These are phyloP conservation scores for Omphalotus olearius DNA, from an alignment of 1,284 basidiomycete species.

Conservation along the genomic window DNA sequence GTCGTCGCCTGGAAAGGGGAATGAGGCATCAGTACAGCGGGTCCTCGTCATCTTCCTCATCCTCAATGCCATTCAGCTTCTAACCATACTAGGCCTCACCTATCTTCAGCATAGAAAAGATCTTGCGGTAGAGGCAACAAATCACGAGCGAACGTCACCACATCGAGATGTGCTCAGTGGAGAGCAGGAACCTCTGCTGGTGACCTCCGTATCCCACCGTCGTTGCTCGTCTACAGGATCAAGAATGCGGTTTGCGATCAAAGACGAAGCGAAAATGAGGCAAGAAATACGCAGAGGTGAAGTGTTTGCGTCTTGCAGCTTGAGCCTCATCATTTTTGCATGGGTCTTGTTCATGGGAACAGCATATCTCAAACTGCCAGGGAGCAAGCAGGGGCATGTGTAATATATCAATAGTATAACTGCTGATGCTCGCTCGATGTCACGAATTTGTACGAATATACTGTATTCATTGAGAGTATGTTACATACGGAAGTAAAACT, in stretches of 20 bases:
- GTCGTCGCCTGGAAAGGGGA: slow-evolving; percentile 13
- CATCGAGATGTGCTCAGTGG: slow-evolving; percentile 11
- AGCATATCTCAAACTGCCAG: slow-evolving; percentile 54
- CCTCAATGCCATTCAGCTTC: slow-evolving; percentile 57
- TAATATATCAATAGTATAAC: no score
- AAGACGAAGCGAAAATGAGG: slow-evolving; percentile 25
- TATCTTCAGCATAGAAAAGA: slow-evolving; percentile 38
- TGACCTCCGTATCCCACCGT: slow-evolving; percentile 7
- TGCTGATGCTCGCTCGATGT: no score
- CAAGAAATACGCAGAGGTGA: slow-evolving; percentile 45
- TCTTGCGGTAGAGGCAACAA: slow-evolving; percentile 17
- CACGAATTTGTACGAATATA: no score
- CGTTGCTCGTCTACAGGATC: slow-evolving; percentile 17
- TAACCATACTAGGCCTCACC: slow-evolving; percentile 45
- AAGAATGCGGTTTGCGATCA: slow-evolving; percentile 13
- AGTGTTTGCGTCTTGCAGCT: slow-evolving; percentile 42
- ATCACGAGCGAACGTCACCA: slow-evolving; percentile 10
- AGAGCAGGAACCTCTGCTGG: slow-evolving; percentile 15
- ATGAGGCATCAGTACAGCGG: slow-evolving; percentile 37
- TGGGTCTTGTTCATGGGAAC: slow-evolving; percentile 69
- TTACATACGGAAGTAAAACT: no score
- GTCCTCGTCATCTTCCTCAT: slow-evolving; percentile 57
- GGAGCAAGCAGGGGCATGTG: slow-evolving; percentile 28
- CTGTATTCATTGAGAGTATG: no score
- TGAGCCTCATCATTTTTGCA: slow-evolving; percentile 43